phyloP scores from a whole-genome alignment of 805 yeast genomes.

The Candida namnaoensis region DNA sequence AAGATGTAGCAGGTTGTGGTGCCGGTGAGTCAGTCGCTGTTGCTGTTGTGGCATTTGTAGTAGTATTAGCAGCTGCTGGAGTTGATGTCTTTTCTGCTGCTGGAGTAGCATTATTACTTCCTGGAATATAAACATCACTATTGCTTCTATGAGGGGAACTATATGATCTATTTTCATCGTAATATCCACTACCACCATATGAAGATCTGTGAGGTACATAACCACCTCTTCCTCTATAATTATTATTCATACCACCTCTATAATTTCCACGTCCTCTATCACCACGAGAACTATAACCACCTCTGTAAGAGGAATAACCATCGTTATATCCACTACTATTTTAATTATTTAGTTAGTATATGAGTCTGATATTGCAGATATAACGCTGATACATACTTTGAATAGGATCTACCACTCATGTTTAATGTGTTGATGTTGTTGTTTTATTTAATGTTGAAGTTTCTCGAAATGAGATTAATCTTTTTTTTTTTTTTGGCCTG shows the following conservation, averaged over 20 bases:
- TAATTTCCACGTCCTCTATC: neutral
- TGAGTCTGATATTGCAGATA: no score
- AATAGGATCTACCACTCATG: neutral
- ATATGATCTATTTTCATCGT: neutral
- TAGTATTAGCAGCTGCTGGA: neutral
- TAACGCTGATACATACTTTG: neutral
- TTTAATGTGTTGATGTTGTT: no score
- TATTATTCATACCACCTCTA: neutral
- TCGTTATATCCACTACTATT: neutral
- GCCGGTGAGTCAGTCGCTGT: no score
- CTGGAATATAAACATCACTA: neutral
- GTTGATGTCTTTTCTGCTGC: neutral
- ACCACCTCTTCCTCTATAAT: neutral
- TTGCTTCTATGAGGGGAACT: neutral
- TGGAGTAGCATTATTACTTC: no score
- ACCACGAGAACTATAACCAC: neutral
- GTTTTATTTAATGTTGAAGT: no score
- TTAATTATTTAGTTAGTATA: no score
- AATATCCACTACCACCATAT: neutral
- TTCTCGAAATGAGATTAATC: no score
- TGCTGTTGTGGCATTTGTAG: neutral
- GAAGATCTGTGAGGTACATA: neutral
- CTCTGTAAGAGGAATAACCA: neutral
- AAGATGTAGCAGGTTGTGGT: no score
- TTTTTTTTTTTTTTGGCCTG: no score